phyloP scores from a whole-genome alignment of 495 filamentous ascomycete species.

The Neurospora hispaniola region DNA sequence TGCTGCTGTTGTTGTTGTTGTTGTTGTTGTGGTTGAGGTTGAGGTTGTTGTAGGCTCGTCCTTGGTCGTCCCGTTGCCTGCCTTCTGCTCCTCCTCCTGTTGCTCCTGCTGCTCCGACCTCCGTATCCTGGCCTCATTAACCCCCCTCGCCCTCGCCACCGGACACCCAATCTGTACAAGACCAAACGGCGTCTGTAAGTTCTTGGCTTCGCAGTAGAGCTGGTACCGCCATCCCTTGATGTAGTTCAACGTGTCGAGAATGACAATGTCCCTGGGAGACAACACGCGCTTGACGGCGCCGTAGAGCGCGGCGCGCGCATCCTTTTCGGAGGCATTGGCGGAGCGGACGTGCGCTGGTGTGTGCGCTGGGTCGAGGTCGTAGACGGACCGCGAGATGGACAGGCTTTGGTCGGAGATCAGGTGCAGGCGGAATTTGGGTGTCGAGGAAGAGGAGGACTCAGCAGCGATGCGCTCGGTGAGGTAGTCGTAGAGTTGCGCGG shows the following conservation, averaged over 20 bases:
- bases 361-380: slow-evolving; percentile 43
- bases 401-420: slow-evolving; percentile 59
- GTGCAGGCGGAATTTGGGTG: slow-evolving; percentile 46
- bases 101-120: slow-evolving; percentile 9
- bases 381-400: slow-evolving; percentile 48
- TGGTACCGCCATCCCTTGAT: slow-evolving; percentile 98
- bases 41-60: background rate
- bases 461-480: slow-evolving; percentile 46
- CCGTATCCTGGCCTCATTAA: slow-evolving; percentile 41
- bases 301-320: slow-evolving; percentile 77
- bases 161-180: slow-evolving; percentile 79
- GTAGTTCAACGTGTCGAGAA: slow-evolving; percentile 87
- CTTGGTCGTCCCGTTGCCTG: background rate
- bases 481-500: slow-evolving; percentile 60
- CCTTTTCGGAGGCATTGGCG: slow-evolving; percentile 66
- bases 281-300: slow-evolving; percentile 78
- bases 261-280: slow-evolving; percentile 68
- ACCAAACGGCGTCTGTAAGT: slow-evolving; percentile 67
- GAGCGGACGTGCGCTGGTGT: slow-evolving; percentile 39
- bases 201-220: slow-evolving; percentile 89
- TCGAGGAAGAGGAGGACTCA: slow-evolving; percentile 8
- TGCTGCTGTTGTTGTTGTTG: background rate
- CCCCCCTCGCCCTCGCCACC: slow-evolving; percentile 51
- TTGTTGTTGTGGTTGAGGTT: background rate
- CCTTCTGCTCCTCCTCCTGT: background rate